Conservation (phyloP, 371 early-diverging fungal species). For the Mucor irregularis region DNA sequence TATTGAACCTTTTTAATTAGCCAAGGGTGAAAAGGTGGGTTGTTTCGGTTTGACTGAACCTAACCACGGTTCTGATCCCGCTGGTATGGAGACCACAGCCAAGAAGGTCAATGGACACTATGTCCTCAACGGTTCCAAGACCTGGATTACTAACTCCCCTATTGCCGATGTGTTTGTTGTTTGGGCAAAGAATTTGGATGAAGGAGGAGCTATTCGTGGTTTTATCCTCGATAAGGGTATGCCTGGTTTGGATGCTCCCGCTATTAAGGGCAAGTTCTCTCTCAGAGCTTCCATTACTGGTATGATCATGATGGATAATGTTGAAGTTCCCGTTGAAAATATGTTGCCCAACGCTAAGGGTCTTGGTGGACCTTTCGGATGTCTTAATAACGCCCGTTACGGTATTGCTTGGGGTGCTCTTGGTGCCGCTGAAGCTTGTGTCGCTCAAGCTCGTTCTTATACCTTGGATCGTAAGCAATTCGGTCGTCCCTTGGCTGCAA, state of each 20-base stretch:
- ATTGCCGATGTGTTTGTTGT: slow-evolving; percentile 97
- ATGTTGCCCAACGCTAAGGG: slow-evolving; percentile 89
- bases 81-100: slow-evolving; percentile 92
- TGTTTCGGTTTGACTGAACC: slow-evolving; percentile 98
- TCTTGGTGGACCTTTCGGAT: slow-evolving; percentile 96
- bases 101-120: slow-evolving; percentile 75
- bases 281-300: slow-evolving; percentile 95
- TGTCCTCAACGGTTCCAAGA: slow-evolving; percentile 90
- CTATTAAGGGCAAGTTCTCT: slow-evolving; percentile 95
- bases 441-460: slow-evolving; percentile 89
- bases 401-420: slow-evolving; percentile 98
- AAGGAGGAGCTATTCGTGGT: slow-evolving; percentile 89
- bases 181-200: slow-evolving; percentile 92
- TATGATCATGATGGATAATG: slow-evolving; percentile 98
- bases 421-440: slow-evolving; percentile 95
- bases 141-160: slow-evolving; percentile 99
- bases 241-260: slow-evolving; percentile 86
- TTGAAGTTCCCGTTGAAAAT: slow-evolving; percentile 89
- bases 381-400: slow-evolving; percentile 96
- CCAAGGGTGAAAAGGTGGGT: slow-evolving; percentile 88
- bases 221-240: slow-evolving; percentile 93
- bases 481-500: slow-evolving; percentile 91
- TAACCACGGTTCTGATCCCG: slow-evolving; percentile 97
- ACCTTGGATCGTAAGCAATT: slow-evolving; percentile 90
- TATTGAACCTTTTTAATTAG: slow-evolving; percentile 38